phyloP scores from a whole-genome alignment of 1,139 yeast species.

The Arxiozyma slooffiae region DNA sequence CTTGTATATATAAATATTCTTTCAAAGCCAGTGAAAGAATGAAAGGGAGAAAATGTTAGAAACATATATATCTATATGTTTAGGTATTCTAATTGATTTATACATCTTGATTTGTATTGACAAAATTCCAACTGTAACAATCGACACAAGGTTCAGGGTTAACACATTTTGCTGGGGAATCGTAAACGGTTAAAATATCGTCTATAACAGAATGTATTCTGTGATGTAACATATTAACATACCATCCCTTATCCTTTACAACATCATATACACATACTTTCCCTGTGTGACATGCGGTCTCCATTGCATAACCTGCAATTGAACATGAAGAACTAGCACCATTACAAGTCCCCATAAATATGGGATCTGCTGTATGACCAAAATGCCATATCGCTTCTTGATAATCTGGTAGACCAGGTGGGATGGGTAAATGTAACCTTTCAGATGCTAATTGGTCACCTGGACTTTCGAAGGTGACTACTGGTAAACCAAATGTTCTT shows the following conservation, averaged over 20 bases:
- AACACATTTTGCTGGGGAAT: constrained; percentile 65
- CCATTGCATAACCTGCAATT: constrained; percentile 95
- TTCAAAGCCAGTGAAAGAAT: not conserved
- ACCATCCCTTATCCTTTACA: constrained; percentile 86
- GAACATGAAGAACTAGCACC: constrained; percentile 90
- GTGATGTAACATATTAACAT: constrained; percentile 77
- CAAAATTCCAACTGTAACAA: constrained; percentile 85
- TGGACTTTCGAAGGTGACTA: constrained; percentile 86
- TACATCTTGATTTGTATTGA: constrained; percentile 23
- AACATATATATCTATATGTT: not conserved
- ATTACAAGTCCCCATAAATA: constrained; percentile 91
- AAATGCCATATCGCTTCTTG: constrained; percentile 87
- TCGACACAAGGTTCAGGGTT: constrained; percentile 76
- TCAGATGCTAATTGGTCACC: constrained; percentile 79
- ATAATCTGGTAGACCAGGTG: constrained; percentile 78
- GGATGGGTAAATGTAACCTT: constrained; percentile 81
- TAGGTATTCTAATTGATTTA: not conserved
- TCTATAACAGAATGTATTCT: constrained; percentile 87
- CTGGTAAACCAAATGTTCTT: constrained; percentile 83
- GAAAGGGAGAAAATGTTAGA: not conserved
- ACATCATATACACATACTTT: constrained; percentile 81
- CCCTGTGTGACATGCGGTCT: constrained; percentile 91
- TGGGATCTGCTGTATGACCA: constrained; percentile 97
- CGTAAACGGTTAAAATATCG: constrained; percentile 61
- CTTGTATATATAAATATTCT: constrained; percentile 1